Evolutionary conservation across 192 early-diverging fungal species (phyloP), one percentile per base, ranked within the genome.

Genomic region (Oehlia diaphana): DNA sequence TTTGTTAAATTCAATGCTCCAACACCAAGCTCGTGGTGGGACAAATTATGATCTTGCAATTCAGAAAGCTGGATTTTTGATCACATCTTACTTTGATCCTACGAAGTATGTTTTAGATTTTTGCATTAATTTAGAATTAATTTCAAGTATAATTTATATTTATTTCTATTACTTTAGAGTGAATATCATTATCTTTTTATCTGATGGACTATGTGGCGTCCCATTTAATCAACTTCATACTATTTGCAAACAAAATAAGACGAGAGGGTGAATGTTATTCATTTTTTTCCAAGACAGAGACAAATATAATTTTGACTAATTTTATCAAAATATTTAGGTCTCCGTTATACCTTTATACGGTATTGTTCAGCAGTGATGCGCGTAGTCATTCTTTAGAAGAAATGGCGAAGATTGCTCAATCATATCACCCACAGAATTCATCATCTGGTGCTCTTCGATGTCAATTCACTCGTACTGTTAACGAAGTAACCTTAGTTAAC

Each of bases 171-270:
- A 10, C 23, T 58, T 9, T 14, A 81, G 80, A 9, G 58, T 61
- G 21, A 75, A 68, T 81, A 10, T 81, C 16, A 69, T 81, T 42
- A 77, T 81, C 21, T 78, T 81, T n/a, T 50, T 78, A 23, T 81
- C 80, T 28, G 80, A 81, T 50, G 80, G 80, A 19, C 13, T 21
- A 7, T 70, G 76, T 63, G 39, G 68, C 14, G 14, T 39, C 4
- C 80, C 74, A 0, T 44, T 28, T 8, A 16, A 0, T 19, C 77
- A 68, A 58, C 35, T 79, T 35, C 19, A 50, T 33, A 12, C 53
- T n/a, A 61, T 79, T 39, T 79, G 77, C 28, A 44, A 10, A 7
- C 8, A 13, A 21, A 63, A 71, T 31, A 14, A 61, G 42, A 21
- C 28, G 33, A 58, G 19, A 71, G 67, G 69, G 77, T 79, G 62